Percentiles rank a stretch among this genome's conserved stretches.
Evolutionary conservation across 306 rosid species (phyloP).

Genomic region (Rosa chinensis): DNA sequence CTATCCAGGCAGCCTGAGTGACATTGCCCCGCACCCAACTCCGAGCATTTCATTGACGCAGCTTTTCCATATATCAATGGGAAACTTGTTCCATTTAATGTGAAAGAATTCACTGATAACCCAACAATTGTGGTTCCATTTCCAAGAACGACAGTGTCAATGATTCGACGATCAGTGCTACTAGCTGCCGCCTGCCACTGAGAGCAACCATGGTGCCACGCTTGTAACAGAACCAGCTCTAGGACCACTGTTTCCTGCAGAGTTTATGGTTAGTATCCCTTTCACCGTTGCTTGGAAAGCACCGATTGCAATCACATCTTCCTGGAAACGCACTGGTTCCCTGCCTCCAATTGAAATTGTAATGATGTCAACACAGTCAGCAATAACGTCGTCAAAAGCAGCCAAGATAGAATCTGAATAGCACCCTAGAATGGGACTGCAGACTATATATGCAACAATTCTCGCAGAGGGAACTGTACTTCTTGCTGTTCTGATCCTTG

Average conservation of each 20-base stretch:
- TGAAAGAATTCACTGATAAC: background rate
- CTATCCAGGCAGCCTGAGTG: background rate
- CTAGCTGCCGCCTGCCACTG: slow-evolving; percentile 21
- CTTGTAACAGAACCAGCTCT: background rate
- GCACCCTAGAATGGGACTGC: background rate
- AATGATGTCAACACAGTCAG: slow-evolving; percentile 8
- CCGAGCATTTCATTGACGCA: background rate
- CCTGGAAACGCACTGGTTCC: background rate
- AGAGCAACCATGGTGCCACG: slow-evolving; percentile 28
- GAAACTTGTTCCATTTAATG: background rate
- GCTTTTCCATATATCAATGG: slow-evolving; percentile 1
- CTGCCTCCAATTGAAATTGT: background rate
- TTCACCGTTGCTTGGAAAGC: background rate
- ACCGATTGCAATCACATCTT: background rate
- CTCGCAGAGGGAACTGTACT: background rate
- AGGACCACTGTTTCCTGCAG: background rate
- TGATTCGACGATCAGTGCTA: slow-evolving; percentile 9
- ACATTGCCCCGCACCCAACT: background rate
- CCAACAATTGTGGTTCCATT: background rate
- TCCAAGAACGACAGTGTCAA: slow-evolving; percentile 28
- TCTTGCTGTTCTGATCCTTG: background rate
- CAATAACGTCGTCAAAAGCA: background rate
- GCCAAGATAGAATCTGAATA: background rate
- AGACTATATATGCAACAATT: slow-evolving; percentile 1
- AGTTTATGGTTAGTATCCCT: background rate